Evolutionary conservation across 2,329 filamentous ascomycete species (phyloP).

Genomic region (Lachnellula willkommii): DNA sequence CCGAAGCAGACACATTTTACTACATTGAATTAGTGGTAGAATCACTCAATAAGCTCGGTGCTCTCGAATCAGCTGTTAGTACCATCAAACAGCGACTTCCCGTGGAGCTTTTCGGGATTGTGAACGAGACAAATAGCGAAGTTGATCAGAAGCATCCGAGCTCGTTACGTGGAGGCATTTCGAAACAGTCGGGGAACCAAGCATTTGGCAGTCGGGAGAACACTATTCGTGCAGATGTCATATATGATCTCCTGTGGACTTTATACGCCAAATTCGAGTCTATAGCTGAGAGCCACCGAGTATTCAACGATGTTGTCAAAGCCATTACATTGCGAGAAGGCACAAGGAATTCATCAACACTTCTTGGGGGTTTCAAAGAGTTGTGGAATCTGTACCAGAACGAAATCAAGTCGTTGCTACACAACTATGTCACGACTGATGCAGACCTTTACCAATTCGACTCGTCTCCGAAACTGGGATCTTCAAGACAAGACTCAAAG

Average conservation of each 20-base stretch:
- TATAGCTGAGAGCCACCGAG: slow-evolving; percentile 89
- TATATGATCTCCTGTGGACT: slow-evolving; percentile 87
- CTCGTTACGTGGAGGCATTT: slow-evolving; percentile 53
- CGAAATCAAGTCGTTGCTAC: slow-evolving; percentile 88
- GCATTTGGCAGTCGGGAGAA: slow-evolving; percentile 66
- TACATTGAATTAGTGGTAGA: slow-evolving; percentile 87
- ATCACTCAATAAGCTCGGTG: slow-evolving; percentile 80
- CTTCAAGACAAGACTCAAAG: slow-evolving; percentile 35
- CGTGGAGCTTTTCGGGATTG: slow-evolving; percentile 87
- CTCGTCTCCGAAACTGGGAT: slow-evolving; percentile 55
- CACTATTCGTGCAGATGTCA: slow-evolving; percentile 73
- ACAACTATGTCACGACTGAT: slow-evolving; percentile 93
- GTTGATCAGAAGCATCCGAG: slow-evolving; percentile 90
- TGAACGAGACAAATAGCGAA: slow-evolving; percentile 91
- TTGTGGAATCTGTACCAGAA: slow-evolving; percentile 98
- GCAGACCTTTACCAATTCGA: slow-evolving; percentile 65
- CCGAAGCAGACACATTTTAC: slow-evolving; percentile 90
- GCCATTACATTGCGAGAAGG: slow-evolving; percentile 81
- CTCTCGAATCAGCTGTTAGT: slow-evolving; percentile 80
- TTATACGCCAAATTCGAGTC: slow-evolving; percentile 96
- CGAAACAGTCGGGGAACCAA: slow-evolving; percentile 51
- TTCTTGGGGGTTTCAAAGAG: slow-evolving; percentile 89
- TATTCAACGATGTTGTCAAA: slow-evolving; percentile 86
- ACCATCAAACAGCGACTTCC: slow-evolving; percentile 88
- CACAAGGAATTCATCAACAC: slow-evolving; percentile 51